Percentiles rank a stretch among this genome's conserved stretches.
Conservation (phyloP, 148 eudicot genomes). For the Persicaria maculosa region DNA sequence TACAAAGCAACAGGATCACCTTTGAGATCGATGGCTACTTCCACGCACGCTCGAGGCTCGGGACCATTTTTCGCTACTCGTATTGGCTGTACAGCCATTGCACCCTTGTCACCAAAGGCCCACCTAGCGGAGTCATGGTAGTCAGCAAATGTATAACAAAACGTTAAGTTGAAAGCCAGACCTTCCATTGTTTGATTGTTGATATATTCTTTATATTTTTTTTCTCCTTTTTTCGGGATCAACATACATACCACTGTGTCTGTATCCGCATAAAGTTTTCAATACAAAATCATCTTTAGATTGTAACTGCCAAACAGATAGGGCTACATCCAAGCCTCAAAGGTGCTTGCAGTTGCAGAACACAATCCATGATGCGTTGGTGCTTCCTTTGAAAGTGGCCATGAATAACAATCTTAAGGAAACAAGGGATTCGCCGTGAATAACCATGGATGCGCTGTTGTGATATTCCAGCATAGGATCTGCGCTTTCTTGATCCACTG, state of each 20-base stretch:
- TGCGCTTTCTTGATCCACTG: conserved; percentile 83
- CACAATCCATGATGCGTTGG: no score
- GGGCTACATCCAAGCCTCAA: no score
- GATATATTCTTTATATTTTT: neutral
- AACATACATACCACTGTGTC: neutral
- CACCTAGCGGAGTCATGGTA: conserved; percentile 59
- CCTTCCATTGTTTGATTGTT: neutral
- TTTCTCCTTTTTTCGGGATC: neutral
- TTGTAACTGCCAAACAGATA: no score
- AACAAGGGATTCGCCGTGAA: no score
- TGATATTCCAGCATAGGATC: conserved; percentile 91
- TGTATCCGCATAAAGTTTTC: neutral
- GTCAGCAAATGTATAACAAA: conserved; percentile 53
- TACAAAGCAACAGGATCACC: conserved; percentile 36
- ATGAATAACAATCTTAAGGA: no score
- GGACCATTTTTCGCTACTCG: conserved; percentile 49
- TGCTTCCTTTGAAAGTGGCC: no score
- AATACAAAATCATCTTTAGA: neutral
- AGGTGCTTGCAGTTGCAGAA: no score
- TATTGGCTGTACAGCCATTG: conserved; percentile 64
- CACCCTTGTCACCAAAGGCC: conserved; percentile 41
- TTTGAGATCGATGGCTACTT: conserved; percentile 50
- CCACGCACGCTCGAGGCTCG: conserved; percentile 50
- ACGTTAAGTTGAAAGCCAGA: conserved; percentile 16
- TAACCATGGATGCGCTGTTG: conserved; percentile 72